phyloP scores from a whole-genome alignment of 148 eudicot genomes.

The Fagopyrum esculentum region DNA sequence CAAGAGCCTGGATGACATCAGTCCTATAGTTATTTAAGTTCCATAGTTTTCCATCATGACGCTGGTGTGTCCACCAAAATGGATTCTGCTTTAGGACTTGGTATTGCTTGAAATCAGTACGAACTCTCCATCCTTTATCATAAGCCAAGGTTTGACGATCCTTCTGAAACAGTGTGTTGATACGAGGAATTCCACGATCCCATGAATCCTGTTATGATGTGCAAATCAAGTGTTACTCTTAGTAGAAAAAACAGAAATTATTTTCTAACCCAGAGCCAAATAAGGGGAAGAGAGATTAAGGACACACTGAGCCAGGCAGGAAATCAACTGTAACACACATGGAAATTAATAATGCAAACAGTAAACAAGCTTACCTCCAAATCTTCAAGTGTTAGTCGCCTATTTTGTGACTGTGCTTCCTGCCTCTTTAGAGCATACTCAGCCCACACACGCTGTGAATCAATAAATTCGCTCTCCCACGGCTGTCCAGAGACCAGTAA shows the following conservation, averaged over 20 bases:
- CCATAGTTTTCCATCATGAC: constrained; percentile 99
- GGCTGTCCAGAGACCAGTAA: constrained; percentile 43
- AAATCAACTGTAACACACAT: neutral
- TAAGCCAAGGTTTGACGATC: constrained; percentile 98
- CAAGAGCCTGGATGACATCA: constrained; percentile 99
- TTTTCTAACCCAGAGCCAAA: too few species aligned
- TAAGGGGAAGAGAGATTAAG: too few species aligned
- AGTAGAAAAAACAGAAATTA: too few species aligned
- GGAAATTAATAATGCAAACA: neutral
- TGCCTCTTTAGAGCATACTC: constrained; percentile 97
- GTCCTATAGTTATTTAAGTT: constrained; percentile 97
- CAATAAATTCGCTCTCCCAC: constrained; percentile 99
- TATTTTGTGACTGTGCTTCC: constrained; percentile 97
- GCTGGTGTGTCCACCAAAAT: constrained; percentile 99
- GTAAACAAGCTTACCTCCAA: constrained; percentile 43
- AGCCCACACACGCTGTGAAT: constrained; percentile 98
- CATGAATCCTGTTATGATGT: constrained; percentile 58
- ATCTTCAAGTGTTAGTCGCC: constrained; percentile 95
- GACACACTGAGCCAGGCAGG: neutral
- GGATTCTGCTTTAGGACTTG: constrained; percentile 99
- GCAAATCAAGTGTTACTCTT: neutral
- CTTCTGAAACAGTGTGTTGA: constrained; percentile 96
- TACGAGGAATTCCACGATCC: constrained; percentile 99
- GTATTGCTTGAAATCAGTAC: constrained; percentile 96
- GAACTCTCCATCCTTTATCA: constrained; percentile 99